phyloP scores from a whole-genome alignment of 805 yeast genomes.

The Candida verbasci region DNA sequence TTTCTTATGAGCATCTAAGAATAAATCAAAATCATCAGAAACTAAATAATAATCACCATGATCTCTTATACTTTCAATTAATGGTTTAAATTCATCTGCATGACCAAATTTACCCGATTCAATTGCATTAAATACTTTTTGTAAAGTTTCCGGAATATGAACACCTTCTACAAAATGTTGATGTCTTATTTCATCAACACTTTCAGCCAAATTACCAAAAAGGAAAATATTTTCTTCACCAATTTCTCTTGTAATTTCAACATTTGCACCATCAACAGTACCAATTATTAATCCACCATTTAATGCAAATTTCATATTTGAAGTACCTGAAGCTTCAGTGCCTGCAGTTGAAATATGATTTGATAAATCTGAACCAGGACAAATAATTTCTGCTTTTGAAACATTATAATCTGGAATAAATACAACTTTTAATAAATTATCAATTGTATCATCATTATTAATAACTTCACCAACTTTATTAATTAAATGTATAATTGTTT shows the following conservation, averaged over 20 bases:
- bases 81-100: slow-evolving; percentile 57
- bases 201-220: slow-evolving; percentile 87
- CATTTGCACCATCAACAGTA: slow-evolving; percentile 96
- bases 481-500: slow-evolving; percentile 79
- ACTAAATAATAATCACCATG: slow-evolving; percentile 88
- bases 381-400: slow-evolving; percentile 86
- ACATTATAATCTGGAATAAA: slow-evolving; percentile 92
- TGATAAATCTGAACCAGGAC: slow-evolving; percentile 86
- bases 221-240: slow-evolving; percentile 91
- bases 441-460: slow-evolving; percentile 72
- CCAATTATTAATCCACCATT: slow-evolving; percentile 94
- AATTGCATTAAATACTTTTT: slow-evolving; percentile 60
- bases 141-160: slow-evolving; percentile 54
- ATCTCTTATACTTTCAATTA: slow-evolving; percentile 62
- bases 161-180: slow-evolving; percentile 63
- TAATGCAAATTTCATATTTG: slow-evolving; percentile 91
- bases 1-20: slow-evolving; percentile 72
- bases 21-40: slow-evolving; percentile 83
- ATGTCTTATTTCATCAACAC: slow-evolving; percentile 80
- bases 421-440: slow-evolving; percentile 75
- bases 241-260: slow-evolving; percentile 88
- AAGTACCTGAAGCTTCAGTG: slow-evolving; percentile 94
- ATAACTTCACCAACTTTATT: slow-evolving; percentile 78
- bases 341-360: slow-evolving; percentile 97
- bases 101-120: slow-evolving; percentile 72